Conservation (phyloP, 2,329 filamentous ascomycete genomes). For the Cercospora berteroae region DNA sequence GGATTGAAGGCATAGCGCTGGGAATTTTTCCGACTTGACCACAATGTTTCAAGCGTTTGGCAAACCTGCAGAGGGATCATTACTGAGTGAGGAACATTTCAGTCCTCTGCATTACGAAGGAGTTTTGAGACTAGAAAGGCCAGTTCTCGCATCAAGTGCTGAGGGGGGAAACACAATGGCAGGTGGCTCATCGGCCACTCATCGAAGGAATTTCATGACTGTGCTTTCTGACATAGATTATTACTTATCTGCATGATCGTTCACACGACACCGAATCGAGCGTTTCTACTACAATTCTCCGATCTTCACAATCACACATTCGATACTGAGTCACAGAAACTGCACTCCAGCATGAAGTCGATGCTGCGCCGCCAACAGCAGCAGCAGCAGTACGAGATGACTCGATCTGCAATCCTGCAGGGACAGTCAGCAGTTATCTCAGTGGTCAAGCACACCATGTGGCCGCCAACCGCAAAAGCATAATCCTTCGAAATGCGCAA, state of each 20-base stretch:
- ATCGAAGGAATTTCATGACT: not conserved
- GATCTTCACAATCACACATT: not conserved
- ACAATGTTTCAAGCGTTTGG: not conserved
- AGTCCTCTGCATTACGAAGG: not conserved
- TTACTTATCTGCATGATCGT: not conserved
- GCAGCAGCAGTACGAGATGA: not conserved
- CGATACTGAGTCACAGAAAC: not conserved
- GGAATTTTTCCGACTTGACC: not conserved
- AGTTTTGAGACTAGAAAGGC: slow-evolving; percentile 9
- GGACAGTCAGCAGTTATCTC: not conserved
- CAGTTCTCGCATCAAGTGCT: slow-evolving; percentile 15
- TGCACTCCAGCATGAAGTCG: not conserved
- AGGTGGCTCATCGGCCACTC: slow-evolving; percentile 4
- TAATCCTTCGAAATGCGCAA: not conserved
- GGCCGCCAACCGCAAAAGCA: not conserved
- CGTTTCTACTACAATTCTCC: not conserved
- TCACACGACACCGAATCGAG: not conserved
- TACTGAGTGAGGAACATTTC: slow-evolving; percentile 10
- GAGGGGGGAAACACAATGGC: not conserved
- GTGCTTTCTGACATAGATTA: not conserved
- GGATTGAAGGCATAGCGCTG: slow-evolving; percentile 7
- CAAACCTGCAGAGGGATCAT: slow-evolving; percentile 3
- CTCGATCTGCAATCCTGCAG: not conserved
- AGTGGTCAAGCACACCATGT: not conserved
- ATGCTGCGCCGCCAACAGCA: not conserved